Base-by-base conservation (phyloP, 2,329 filamentous ascomycete species). In the Cladobotryum protrusum region DNA sequence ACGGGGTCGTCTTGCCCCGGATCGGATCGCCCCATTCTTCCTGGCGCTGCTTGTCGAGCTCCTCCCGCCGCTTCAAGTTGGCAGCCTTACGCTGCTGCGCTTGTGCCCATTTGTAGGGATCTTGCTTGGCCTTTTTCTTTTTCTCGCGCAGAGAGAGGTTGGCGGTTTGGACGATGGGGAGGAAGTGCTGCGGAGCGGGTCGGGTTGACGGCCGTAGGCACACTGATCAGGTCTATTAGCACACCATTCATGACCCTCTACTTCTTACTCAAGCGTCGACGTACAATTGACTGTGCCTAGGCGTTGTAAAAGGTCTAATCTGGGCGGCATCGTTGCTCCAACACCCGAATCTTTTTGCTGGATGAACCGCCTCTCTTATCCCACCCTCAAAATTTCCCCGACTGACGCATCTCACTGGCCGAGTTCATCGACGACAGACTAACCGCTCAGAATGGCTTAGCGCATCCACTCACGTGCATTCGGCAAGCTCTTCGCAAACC, bases 41-140 rank as follows among this genome's bases (percentile, higher is more conserved):
- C 52, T 81, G 75, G 52, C 88, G 82, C 63, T 83, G 74, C 56
- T 81, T 72, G 53, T 81, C 68, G 49, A 97, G 78, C 55, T 83
- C 82, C 54, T 81, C 76, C 61, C 86, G 89, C 46, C 89, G 83
- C 62, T 86, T 80, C 42, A 92, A 67, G 64, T 96, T 95, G 57
- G 86, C 88, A 11, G 86, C 82, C 69, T 92, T 95, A 54, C 89
- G 85, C 65, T 90, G 88, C 61, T 86, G 81, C 32, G 88, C 84
- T 68, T 95, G 89, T 3, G 86, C 86, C 69, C 86, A 81, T 52
- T 85, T 77, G 65, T 95, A 96, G 1, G 90, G 90, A 60, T 97
- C 89, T 63, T 82, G 80, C 64, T 86, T 83, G 52, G 79, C 79
- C 55, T 79, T 76, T 53, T 80, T 78, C 65, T 83, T 83, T 70